A percentile compares a stretch with the other conserved stretches of the same genome.
Evolutionary conservation across 2,329 filamentous ascomycete species (phyloP).

Genomic region (Penicillium sp.): DNA sequence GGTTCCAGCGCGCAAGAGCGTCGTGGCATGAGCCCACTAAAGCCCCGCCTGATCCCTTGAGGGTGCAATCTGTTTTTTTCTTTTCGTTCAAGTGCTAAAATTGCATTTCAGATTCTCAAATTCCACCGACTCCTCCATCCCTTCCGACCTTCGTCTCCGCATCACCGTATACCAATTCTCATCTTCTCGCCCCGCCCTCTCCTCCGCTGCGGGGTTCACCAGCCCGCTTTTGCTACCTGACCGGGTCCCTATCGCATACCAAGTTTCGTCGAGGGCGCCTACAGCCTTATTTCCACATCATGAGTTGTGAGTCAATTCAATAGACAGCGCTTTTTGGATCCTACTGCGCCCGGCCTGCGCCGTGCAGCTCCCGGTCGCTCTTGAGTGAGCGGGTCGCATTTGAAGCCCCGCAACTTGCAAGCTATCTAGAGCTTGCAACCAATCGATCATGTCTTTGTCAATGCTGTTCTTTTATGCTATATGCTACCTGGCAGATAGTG

Average conservation of each 20-base stretch:
- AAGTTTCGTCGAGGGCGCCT: conserved; percentile 7
- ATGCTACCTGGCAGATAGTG: conserved; percentile 10
- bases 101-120: background rate
- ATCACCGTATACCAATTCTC: background rate
- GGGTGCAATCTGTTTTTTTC: conserved; percentile 8
- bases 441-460: conserved; percentile 2
- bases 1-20: background rate
- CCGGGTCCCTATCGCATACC: conserved; percentile 11
- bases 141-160: background rate
- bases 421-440: background rate
- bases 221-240: conserved; percentile 21
- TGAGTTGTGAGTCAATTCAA: conserved; percentile 27
- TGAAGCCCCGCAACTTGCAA: background rate
- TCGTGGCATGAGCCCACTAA: conserved; percentile 1
- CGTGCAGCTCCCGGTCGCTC: background rate
- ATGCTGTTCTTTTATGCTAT: conserved; percentile 1
- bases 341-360: background rate
- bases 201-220: conserved; percentile 20
- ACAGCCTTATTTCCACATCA: conserved; percentile 21
- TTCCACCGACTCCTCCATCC: background rate
- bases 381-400: background rate
- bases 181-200: conserved; percentile 1
- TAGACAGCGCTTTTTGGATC: conserved; percentile 4
- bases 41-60: conserved; percentile 9
- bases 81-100: background rate